Conservation (phyloP, 2,329 filamentous ascomycete species). For the Neofusicoccum sp. region DNA sequence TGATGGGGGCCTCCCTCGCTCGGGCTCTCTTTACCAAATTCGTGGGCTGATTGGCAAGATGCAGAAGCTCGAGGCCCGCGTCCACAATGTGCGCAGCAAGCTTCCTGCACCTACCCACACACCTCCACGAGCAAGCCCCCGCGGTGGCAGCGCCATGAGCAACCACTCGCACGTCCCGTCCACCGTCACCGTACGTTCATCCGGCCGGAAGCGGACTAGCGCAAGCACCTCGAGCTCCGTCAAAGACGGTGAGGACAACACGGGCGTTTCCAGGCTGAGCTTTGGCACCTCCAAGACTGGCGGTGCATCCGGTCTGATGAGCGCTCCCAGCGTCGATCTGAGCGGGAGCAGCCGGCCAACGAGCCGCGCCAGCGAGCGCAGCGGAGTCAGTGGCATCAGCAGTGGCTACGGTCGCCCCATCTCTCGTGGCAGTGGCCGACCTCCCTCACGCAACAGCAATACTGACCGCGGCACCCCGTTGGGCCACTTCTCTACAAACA, state of each 20-base stretch:
- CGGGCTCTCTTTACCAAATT: conserved; percentile 85
- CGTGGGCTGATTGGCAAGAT: conserved; percentile 93
- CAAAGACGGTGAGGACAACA: conserved; percentile 26
- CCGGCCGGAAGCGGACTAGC: conserved; percentile 63
- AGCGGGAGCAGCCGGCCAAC: conserved; percentile 63
- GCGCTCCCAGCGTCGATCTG: conserved; percentile 34
- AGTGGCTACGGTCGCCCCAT: conserved; percentile 8
- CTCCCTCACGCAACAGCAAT: conserved; percentile 8
- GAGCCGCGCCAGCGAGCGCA: conserved; percentile 62
- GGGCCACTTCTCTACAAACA: conserved; percentile 6
- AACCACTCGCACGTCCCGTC: conserved; percentile 53
- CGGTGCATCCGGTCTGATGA: conserved; percentile 24
- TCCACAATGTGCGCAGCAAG: conserved; percentile 89
- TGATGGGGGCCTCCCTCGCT: conserved; percentile 61
- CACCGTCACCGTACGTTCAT: conserved; percentile 59
- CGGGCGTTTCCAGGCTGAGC: conserved; percentile 32
- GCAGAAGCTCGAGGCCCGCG: conserved; percentile 91
- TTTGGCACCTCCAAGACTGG: conserved; percentile 11
- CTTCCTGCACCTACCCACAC: conserved; percentile 79
- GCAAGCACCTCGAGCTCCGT: conserved; percentile 53
- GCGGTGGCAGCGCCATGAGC: conserved; percentile 55
- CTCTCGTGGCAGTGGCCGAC: conserved; percentile 9
- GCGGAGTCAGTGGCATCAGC: conserved; percentile 54
- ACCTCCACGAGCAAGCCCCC: conserved; percentile 79
- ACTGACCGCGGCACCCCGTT: conserved; percentile 5